These are phyloP conservation scores for Mortierella claussenii DNA, from an alignment of 192 early-diverging fungal genomes.

Conservation along the genomic window DNA sequence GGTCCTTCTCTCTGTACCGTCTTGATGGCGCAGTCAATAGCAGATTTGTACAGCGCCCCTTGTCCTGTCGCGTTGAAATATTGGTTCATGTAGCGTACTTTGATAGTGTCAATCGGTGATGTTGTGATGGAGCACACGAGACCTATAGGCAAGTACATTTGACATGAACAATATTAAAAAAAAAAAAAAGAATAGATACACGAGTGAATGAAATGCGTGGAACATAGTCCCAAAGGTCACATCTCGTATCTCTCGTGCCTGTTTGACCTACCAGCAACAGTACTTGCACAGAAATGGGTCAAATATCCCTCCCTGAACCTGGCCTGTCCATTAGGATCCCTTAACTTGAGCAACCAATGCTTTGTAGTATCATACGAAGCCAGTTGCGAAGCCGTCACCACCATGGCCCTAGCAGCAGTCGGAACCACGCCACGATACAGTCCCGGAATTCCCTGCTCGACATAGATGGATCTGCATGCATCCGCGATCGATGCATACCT, in stretches of 20 bases:
- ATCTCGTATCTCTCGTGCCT: background rate
- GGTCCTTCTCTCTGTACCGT: slow-evolving; percentile 57
- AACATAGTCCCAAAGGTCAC: no score
- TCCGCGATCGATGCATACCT: slow-evolving; percentile 38
- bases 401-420: slow-evolving; percentile 57
- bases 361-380: slow-evolving; percentile 64
- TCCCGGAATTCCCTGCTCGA: slow-evolving; percentile 49
- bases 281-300: slow-evolving; percentile 51
- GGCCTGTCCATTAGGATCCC: slow-evolving; percentile 4
- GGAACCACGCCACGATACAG: slow-evolving; percentile 61
- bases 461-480: slow-evolving; percentile 44
- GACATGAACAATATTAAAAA: background rate
- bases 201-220: no score
- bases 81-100: slow-evolving; percentile 56
- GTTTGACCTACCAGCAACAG: slow-evolving; percentile 48
- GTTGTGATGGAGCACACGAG: slow-evolving; percentile 47
- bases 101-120: slow-evolving; percentile 49
- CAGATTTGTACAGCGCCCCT: slow-evolving; percentile 30
- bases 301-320: slow-evolving; percentile 51
- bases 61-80: slow-evolving; percentile 41
- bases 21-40: slow-evolving; percentile 45
- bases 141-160: slow-evolving; percentile 9
- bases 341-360: slow-evolving; percentile 48
- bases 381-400: slow-evolving; percentile 62
- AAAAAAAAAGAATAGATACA: slow-evolving; percentile 1